Evolutionary conservation across 2,329 filamentous ascomycete species (phyloP).

Genomic region (Didymella exigua): DNA sequence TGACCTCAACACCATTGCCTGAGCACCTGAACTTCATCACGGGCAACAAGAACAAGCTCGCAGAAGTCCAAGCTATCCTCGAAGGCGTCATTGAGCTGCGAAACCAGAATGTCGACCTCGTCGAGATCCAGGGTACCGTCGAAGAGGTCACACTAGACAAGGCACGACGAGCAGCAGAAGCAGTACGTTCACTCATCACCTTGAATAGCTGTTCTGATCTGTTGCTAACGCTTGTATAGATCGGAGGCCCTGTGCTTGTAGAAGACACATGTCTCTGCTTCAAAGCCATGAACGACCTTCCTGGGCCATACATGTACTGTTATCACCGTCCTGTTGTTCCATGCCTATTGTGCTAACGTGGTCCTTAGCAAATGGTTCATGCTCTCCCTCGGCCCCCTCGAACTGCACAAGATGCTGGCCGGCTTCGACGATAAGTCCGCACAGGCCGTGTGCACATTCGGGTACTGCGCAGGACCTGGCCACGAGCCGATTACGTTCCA

Average conservation of each 20-base stretch:
- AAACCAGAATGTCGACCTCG: conserved; percentile 77
- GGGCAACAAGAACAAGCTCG: conserved; percentile 91
- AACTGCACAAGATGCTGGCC: conserved; percentile 87
- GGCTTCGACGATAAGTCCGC: conserved; percentile 90
- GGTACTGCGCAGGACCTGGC: conserved; percentile 84
- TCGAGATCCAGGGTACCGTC: conserved; percentile 89
- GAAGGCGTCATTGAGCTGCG: conserved; percentile 71
- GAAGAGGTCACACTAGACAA: conserved; percentile 92
- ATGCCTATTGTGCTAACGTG: conserved; percentile 2
- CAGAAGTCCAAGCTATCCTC: conserved; percentile 87
- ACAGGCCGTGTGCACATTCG: conserved; percentile 95
- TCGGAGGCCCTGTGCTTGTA: conserved; percentile 86
- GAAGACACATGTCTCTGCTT: conserved; percentile 97
- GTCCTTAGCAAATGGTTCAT: conserved; percentile 89
- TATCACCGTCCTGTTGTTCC: background rate
- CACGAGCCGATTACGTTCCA: conserved; percentile 88
- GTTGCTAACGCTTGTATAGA: conserved; percentile 53
- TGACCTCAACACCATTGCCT: conserved; percentile 34
- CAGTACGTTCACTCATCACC: conserved; percentile 58
- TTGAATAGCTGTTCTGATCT: background rate
- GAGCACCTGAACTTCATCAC: conserved; percentile 88
- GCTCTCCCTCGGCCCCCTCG: conserved; percentile 76
- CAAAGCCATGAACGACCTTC: conserved; percentile 85
- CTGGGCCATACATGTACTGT: conserved; percentile 88
- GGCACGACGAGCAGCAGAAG: conserved; percentile 78